A percentile compares a stretch with the other conserved stretches of the same genome.
Evolutionary conservation across 768 basidiomycete species (phyloP).

Genomic region (Suillus lakei): DNA sequence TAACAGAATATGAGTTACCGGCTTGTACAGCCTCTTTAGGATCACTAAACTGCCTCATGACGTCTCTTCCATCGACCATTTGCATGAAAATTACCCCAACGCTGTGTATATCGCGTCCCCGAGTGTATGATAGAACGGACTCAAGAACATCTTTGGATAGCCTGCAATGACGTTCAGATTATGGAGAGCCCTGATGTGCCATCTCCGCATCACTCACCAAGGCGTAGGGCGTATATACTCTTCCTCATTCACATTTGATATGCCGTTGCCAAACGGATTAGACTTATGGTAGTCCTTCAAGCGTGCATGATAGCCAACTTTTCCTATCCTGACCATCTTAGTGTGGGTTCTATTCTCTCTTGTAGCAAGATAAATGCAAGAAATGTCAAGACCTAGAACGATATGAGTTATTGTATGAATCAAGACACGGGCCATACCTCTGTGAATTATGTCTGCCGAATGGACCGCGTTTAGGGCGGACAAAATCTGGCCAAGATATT

Average conservation of each 20-base stretch:
- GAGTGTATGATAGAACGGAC: constrained; percentile 78
- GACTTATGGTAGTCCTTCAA: constrained; percentile 85
- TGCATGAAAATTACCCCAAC: constrained; percentile 81
- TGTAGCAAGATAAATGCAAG: constrained; percentile 63
- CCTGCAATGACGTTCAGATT: constrained; percentile 44
- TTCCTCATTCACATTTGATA: constrained; percentile 22
- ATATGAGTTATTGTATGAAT: constrained; percentile 2
- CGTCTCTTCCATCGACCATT: constrained; percentile 83
- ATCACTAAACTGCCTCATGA: constrained; percentile 56
- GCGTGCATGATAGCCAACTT: constrained; percentile 70
- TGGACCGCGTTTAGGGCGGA: constrained; percentile 73
- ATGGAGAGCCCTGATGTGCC: neutral
- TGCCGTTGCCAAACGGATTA: constrained; percentile 64
- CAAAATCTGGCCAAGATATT: constrained; percentile 76
- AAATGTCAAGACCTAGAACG: constrained; percentile 55
- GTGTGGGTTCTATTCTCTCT: constrained; percentile 54
- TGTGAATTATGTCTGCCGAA: constrained; percentile 67
- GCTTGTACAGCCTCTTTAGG: constrained; percentile 61
- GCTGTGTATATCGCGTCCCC: constrained; percentile 80
- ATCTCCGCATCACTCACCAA: constrained; percentile 23
- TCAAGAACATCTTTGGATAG: constrained; percentile 78
- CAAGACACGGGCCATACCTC: constrained; percentile 45
- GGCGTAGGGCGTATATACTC: constrained; percentile 32
- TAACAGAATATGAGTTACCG: constrained; percentile 43
- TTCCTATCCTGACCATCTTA: constrained; percentile 76